These are phyloP conservation scores for Solanum rostratum DNA, from an alignment of 257 asterid species.

Conservation along the genomic window DNA sequence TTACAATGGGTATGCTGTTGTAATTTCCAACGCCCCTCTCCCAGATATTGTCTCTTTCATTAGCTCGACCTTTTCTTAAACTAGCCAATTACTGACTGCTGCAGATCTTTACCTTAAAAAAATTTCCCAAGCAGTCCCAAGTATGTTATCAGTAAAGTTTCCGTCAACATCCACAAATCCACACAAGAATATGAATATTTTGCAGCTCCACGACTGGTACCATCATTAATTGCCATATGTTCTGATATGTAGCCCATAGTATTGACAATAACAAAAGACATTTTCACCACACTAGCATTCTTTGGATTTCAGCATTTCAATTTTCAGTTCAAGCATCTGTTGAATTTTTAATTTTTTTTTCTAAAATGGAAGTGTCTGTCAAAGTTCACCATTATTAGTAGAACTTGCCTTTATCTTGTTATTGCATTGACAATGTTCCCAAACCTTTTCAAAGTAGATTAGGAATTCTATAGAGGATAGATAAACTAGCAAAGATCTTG, in stretches of 20 bases:
- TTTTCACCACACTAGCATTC: background rate
- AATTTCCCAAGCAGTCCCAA: background rate
- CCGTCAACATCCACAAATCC: background rate
- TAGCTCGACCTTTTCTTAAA: background rate
- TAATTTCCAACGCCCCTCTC: background rate
- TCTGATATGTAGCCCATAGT: background rate
- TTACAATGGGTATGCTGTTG: background rate
- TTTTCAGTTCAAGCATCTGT: background rate
- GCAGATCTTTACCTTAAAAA: background rate
- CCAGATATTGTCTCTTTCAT: background rate
- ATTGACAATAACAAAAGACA: background rate
- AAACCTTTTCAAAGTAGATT: background rate
- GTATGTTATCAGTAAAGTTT: background rate
- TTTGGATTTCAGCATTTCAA: background rate
- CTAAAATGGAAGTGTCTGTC: background rate
- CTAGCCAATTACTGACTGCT: background rate
- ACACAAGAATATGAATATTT: background rate
- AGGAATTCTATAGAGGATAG: background rate
- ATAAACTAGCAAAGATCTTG: background rate
- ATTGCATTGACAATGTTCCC: background rate
- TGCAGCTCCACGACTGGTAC: background rate
- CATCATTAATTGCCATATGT: background rate
- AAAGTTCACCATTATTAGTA: background rate
- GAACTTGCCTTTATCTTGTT: background rate
- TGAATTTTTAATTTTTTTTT: background rate